These are phyloP conservation scores for Beauveria sp. DNA, from an alignment of 2,329 filamentous ascomycete genomes.

Conservation along the genomic window DNA sequence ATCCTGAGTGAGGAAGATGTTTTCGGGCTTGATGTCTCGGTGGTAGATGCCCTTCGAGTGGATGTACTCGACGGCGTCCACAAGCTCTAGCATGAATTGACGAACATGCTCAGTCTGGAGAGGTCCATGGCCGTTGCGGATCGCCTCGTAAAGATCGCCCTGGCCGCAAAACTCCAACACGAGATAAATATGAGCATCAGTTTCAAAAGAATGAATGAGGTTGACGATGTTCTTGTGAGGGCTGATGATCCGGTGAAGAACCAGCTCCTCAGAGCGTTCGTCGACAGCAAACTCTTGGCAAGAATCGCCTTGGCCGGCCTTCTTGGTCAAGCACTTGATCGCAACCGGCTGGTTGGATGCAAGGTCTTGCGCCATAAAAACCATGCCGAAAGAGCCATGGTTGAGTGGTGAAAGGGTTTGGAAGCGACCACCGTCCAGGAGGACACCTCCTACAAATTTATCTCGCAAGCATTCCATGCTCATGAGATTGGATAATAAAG, in stretches of 20 bases:
- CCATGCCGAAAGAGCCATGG: constrained; percentile 97
- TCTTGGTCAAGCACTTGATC: constrained; percentile 94
- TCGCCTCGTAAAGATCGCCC: constrained; percentile 95
- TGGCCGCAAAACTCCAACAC: constrained; percentile 93
- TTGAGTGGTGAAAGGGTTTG: constrained; percentile 90
- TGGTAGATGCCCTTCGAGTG: constrained; percentile 90
- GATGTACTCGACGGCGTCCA: constrained; percentile 83
- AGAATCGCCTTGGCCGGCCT: constrained; percentile 51
- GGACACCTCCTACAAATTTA: constrained; percentile 68
- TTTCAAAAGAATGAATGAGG: constrained; percentile 85
- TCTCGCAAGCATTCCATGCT: constrained; percentile 80
- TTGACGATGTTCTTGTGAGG: constrained; percentile 90
- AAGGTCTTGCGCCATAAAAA: constrained; percentile 83
- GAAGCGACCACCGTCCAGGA: constrained; percentile 77
- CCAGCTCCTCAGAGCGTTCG: constrained; percentile 73
- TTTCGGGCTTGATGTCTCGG: constrained; percentile 98
- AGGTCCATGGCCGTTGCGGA: constrained; percentile 79
- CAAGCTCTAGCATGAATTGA: constrained; percentile 91
- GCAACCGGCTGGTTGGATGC: constrained; percentile 74
- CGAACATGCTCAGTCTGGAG: constrained; percentile 94
- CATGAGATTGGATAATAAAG: constrained; percentile 13
- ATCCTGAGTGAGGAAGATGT: constrained; percentile 85
- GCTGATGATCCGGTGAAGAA: constrained; percentile 71
- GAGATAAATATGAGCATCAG: constrained; percentile 79
- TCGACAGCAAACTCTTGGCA: constrained; percentile 65